These are phyloP conservation scores for Rutstroemia sp. DNA, from an alignment of 2,329 filamentous ascomycete species.

Conservation along the genomic window DNA sequence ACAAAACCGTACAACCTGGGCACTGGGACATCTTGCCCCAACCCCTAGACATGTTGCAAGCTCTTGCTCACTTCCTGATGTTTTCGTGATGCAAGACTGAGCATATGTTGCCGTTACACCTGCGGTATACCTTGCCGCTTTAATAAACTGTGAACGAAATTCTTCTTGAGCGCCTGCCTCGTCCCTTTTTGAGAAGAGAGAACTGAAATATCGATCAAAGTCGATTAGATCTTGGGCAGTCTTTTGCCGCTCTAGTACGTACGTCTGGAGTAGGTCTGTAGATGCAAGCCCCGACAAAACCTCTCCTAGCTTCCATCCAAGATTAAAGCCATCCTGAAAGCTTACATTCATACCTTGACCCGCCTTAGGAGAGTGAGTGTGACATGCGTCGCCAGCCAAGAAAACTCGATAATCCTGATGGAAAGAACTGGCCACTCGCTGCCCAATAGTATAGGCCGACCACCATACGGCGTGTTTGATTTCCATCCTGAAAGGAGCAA, in stretches of 20 bases:
- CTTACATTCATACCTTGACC: slow-evolving; percentile 53
- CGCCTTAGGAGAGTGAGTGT: slow-evolving; percentile 56
- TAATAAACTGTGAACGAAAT: not conserved
- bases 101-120: not conserved
- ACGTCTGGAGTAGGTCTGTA: slow-evolving; percentile 48
- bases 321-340: slow-evolving; percentile 54
- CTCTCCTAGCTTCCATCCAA: slow-evolving; percentile 49
- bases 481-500: slow-evolving; percentile 43
- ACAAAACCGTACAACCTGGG: not conserved
- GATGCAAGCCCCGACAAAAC: slow-evolving; percentile 48
- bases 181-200: not conserved
- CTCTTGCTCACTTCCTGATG: not conserved
- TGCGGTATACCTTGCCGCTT: not conserved
- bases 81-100: not conserved
- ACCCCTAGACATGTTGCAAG: not conserved
- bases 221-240: slow-evolving; percentile 61
- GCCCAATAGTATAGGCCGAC: slow-evolving; percentile 50
- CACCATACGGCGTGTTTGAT: slow-evolving; percentile 52
- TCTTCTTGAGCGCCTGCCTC: not conserved
- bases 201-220: slow-evolving; percentile 39
- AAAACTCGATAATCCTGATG: slow-evolving; percentile 50
- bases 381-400: slow-evolving; percentile 38
- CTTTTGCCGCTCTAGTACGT: slow-evolving; percentile 52
- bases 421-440: slow-evolving; percentile 52
- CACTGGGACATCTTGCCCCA: not conserved